Base-by-base conservation (phyloP, 345 rosid species). In the Acer campestre region DNA sequence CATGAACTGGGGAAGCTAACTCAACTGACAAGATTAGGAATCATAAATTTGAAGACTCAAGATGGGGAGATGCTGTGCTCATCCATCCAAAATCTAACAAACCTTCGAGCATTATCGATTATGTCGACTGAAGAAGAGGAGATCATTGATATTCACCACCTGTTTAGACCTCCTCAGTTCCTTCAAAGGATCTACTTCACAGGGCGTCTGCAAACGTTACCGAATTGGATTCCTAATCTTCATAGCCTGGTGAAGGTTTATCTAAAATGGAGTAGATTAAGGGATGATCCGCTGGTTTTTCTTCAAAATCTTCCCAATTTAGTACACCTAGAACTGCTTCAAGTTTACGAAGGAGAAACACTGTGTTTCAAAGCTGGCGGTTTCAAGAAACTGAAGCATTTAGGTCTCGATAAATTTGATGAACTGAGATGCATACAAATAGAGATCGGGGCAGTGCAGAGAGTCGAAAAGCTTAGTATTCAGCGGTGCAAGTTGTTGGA, bases 1-100 rank as follows among this genome's bases (percentile, higher is more conserved):
- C 59, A 27, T 27, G 87, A 86, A 71, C 56, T 87, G 13, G 90
- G 88, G 63, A 85, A 29, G 75, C 40, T 88, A 31, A 77, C 61
- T 12, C 86, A 84, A 49, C 81, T 88, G 11, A 78, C 83, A 27
- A 77, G 85, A 64, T 68, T 88, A 18, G 87, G 85, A 12, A 81
- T 88, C 68, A 68, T 80, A 44, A 84, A 82, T 40, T 31, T 86
- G 64, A 86, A 79, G 13, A 76, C 31, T 59, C 85, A 82, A 80
- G 79, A 86, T 61, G 91, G 88, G 51, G 63, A 59, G 35, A 48
- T 18, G 51, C 31, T 88, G 61, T 88, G 89, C 63, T 56, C 42
- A 1, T 82, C 86, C 13, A 79, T 88, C 17, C 48, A 75, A 1
- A 77, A 75, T 67, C 48, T 82, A 65, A 77, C 38, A 9, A 71